A percentile compares a stretch with the other conserved stretches of the same genome.
Conservation (phyloP, 768 basidiomycete species). For the Boletus subcaerulescens region DNA sequence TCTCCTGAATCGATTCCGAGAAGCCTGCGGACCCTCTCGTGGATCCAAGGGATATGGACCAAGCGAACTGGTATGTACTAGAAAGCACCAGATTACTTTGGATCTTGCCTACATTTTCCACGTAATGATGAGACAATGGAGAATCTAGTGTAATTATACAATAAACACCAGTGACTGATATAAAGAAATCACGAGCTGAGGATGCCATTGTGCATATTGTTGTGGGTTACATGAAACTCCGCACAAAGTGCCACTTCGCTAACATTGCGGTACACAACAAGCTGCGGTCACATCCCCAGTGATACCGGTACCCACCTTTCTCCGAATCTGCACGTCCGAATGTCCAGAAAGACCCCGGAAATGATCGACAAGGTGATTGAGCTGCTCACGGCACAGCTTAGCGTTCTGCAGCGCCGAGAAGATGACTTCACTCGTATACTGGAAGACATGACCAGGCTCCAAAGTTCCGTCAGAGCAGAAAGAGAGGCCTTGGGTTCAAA, state of each 20-base stretch:
- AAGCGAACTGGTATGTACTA: too few relatives aligned
- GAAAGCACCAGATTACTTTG: too few relatives aligned
- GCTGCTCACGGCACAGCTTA: conserved; percentile 38
- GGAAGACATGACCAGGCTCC: conserved; percentile 38
- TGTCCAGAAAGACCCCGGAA: conserved; percentile 20
- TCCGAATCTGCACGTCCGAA: conserved; percentile 5
- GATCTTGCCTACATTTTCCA: too few relatives aligned
- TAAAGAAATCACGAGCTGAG: too few relatives aligned
- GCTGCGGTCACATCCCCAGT: not conserved
- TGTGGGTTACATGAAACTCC: not conserved
- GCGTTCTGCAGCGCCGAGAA: conserved; percentile 36
- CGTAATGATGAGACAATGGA: too few relatives aligned
- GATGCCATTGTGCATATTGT: too few relatives aligned
- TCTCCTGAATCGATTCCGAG: too few relatives aligned
- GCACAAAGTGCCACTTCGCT: not conserved
- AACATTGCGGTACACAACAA: not conserved
- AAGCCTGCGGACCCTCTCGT: too few relatives aligned
- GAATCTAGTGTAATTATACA: too few relatives aligned
- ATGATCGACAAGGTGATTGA: conserved; percentile 38
- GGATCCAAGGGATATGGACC: too few relatives aligned
- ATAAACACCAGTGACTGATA: too few relatives aligned
- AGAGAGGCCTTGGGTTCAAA: conserved; percentile 30
- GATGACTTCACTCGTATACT: conserved; percentile 40
- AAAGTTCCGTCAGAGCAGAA: conserved; percentile 35
- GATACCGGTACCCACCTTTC: not conserved